phyloP scores from a whole-genome alignment of 2,329 filamentous ascomycete genomes.

The Beauveria sp. region DNA sequence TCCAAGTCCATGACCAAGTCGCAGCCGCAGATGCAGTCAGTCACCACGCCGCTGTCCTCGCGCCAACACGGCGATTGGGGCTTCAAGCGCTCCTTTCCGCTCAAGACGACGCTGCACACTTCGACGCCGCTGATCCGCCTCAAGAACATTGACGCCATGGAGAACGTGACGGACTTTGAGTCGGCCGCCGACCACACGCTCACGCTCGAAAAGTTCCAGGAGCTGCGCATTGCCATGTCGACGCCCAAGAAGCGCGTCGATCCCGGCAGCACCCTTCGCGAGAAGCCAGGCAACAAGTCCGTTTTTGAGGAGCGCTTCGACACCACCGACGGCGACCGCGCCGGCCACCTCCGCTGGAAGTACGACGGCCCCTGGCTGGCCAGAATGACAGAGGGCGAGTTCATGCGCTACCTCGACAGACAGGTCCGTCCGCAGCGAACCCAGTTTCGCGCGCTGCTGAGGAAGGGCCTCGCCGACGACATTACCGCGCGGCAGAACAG shows the following conservation, averaged over 20 bases:
- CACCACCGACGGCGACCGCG: constrained; percentile 35
- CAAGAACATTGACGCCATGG: constrained; percentile 71
- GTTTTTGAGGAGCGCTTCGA: constrained; percentile 55
- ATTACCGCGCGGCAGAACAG: constrained; percentile 31
- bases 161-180: constrained; percentile 83
- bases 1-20: constrained; percentile 52
- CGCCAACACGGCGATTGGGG: constrained; percentile 83
- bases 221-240: constrained; percentile 67
- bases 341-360: constrained; percentile 52
- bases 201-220: constrained; percentile 78
- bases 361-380: constrained; percentile 61
- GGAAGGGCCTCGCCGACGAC: constrained; percentile 38
- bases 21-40: constrained; percentile 75
- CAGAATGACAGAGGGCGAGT: constrained; percentile 53
- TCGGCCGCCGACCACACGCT: constrained; percentile 75
- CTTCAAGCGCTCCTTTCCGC: constrained; percentile 75
- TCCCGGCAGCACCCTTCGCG: constrained; percentile 12
- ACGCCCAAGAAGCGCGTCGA: constrained; percentile 31
- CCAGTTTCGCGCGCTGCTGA: constrained; percentile 49
- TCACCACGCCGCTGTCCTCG: constrained; percentile 68
- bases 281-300: constrained; percentile 32
- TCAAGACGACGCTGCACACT: constrained; percentile 63
- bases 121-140: constrained; percentile 71
- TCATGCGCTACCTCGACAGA: constrained; percentile 47
- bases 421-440: constrained; percentile 44